Evolutionary conservation across 306 rosid genomes (phyloP), one percentile per base, ranked within the genome.

Genomic region (Acacia crassicarpa): DNA sequence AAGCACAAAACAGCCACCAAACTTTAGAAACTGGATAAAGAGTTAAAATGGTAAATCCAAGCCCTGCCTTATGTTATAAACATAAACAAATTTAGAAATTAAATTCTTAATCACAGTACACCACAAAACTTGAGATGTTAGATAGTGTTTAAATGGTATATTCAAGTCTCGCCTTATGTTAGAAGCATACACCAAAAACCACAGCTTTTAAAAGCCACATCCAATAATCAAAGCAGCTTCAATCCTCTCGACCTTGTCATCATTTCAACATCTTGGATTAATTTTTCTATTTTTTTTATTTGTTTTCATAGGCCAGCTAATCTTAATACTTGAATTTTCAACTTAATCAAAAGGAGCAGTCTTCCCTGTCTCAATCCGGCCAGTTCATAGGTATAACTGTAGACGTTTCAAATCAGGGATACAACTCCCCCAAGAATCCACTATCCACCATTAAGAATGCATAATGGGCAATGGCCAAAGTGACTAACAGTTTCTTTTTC

Each of bases 401-500:
- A 56, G 62, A 56, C 0, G 20, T 48, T 78, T 74, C 75, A 71
- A 67, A 82, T 70, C 63, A 74, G 69, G 62, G 40, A 67, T 2
- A 43, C 58, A 75, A 69, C 51, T 69, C 74, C 20, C 23, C 22
- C 53, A 67, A 20, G 15, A 17, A 49, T n/a, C 51, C 48, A 32
- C 16, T 40, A 66, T 81, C 48, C 67, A 40, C 80, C 75, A 77
- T 35, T 63, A 76, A 71, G 22, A 67, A 76, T 61, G 68, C 51
- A 25, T 35, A 45, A 38, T 38, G 82, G 70, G 4, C 27, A 56
- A 2, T 56, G 62, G 62, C 49, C 46, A 38, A 49, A 46, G 74
- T 5, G 41, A 41, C 43, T 58, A 74, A 43, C 33, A 67, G 16
- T 20, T 58, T 59, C 75, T 59, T 51, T 49, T 69, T 44, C 70